Evolutionary conservation across 2,329 filamentous ascomycete species (phyloP), one percentile per base, ranked within the genome.

Genomic region (Sclerotinia borealis): DNA sequence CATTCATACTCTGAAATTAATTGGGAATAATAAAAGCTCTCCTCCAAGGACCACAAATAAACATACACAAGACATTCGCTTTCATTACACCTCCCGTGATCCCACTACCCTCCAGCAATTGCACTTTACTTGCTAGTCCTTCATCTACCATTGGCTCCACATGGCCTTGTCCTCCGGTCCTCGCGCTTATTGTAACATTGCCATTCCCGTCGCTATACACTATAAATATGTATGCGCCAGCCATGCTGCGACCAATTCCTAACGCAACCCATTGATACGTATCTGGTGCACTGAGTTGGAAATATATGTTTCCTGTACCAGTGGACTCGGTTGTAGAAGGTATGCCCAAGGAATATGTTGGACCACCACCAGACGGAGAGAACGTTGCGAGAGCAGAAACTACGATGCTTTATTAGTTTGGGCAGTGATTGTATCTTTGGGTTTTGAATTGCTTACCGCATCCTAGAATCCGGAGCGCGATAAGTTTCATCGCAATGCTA

Each of bases 161-260:
- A 59, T 84, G 73, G 7, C 81, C 81, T 19, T 52, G 54, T 3
- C 77, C 78, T 15, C 76, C 67, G 3, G 25, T 29, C 34, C 84
- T 75, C 9, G 81, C 80, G 8, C 83, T 86, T 8, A 87, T 67
- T 0, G 84, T 87, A 8, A 87, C 81, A 63, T 76, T 79, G 13
- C 82, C 80, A 45, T 73, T 74, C 29, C 78, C 76, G 45, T 80
- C 78, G 6, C 81, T 77, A 70, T 87, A 87, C 31, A 85, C 78
- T 45, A 86, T 74, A 70, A 87, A 86, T 61, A 87, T 86, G 68
- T 83, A 83, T 6, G 84, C 73, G 34, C 80, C 81, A 7, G 75
- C 67, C 85, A 87, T 87, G 39, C 73, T 68, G 3, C 66, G 75
- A 31, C 85, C 85, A 70, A 85, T 83, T 3, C 83, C 85, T 3